phyloP scores from a whole-genome alignment of 768 basidiomycete genomes.

The Termitomyces sp. region DNA sequence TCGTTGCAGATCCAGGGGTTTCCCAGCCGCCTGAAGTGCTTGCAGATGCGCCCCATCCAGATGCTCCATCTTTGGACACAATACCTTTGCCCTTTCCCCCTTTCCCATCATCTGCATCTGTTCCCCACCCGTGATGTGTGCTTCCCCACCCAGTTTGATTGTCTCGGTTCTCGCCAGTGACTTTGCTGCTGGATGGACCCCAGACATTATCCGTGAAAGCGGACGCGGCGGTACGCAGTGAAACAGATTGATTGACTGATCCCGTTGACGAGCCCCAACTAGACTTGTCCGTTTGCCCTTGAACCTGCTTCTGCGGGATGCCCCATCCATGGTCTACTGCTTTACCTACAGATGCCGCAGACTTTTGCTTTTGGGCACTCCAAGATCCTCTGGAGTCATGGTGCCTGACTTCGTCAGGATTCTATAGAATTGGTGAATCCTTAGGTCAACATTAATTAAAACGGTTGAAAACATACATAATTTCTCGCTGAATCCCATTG shows the following conservation, averaged over 20 bases:
- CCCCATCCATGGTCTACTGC: conserved; percentile 7
- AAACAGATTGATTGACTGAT: background rate
- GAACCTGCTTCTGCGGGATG: background rate
- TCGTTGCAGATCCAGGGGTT: background rate
- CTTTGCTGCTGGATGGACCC: background rate
- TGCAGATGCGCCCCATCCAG: background rate
- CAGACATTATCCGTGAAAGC: background rate
- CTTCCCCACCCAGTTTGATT: background rate
- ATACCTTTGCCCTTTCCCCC: background rate
- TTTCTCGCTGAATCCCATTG: conserved; percentile 16
- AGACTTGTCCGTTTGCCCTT: background rate
- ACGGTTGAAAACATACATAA: background rate
- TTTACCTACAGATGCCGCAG: background rate
- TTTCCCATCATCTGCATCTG: background rate
- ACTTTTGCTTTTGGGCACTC: background rate
- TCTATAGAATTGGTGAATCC: background rate
- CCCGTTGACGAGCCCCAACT: conserved; percentile 2
- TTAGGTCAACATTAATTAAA: background rate
- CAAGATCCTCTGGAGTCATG: background rate
- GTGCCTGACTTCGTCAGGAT: background rate
- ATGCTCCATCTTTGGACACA: background rate
- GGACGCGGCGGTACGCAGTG: background rate
- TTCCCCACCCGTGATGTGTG: conserved; percentile 1
- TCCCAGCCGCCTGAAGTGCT: conserved; percentile 3
- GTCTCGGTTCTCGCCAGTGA: background rate